Conservation (phyloP, 2,329 filamentous ascomycete species). For the Ceratocystiopsis brevicomis region DNA sequence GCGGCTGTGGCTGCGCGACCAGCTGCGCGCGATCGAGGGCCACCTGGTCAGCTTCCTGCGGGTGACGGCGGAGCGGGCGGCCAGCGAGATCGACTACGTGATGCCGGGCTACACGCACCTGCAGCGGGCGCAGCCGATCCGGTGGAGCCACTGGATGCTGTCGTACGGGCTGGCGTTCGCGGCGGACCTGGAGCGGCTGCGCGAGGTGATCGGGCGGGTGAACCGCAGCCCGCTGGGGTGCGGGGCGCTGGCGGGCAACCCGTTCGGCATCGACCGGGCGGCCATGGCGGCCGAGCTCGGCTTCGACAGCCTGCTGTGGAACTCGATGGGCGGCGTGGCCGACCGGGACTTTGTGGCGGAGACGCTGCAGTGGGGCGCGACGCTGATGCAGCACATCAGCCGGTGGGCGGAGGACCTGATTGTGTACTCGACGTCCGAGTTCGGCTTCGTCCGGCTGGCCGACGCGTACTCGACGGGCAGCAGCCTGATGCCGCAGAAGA, state of each 20-base stretch:
- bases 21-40: conserved; percentile 49
- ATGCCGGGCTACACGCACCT: conserved; percentile 86
- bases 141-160: conserved; percentile 69
- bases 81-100: conserved; percentile 54
- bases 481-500: conserved; percentile 67
- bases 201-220: conserved; percentile 54
- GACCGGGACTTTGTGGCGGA: conserved; percentile 73
- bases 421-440: conserved; percentile 59
- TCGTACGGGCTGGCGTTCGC: conserved; percentile 55
- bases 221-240: conserved; percentile 55
- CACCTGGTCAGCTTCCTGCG: conserved; percentile 51
- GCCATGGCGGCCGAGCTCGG: conserved; percentile 64
- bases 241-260: conserved; percentile 64
- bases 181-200: conserved; percentile 56
- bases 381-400: conserved; percentile 62
- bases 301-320: conserved; percentile 56
- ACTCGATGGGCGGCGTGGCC: conserved; percentile 57
- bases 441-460: conserved; percentile 55
- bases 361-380: conserved; percentile 60
- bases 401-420: conserved; percentile 76
- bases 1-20: conserved; percentile 70
- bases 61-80: conserved; percentile 49
- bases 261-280: conserved; percentile 63
- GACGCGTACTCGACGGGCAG: conserved; percentile 67
- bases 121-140: conserved; percentile 61